These are phyloP conservation scores for Hypoxylon sp. DNA, from an alignment of 2,329 filamentous ascomycete species.

Conservation along the genomic window DNA sequence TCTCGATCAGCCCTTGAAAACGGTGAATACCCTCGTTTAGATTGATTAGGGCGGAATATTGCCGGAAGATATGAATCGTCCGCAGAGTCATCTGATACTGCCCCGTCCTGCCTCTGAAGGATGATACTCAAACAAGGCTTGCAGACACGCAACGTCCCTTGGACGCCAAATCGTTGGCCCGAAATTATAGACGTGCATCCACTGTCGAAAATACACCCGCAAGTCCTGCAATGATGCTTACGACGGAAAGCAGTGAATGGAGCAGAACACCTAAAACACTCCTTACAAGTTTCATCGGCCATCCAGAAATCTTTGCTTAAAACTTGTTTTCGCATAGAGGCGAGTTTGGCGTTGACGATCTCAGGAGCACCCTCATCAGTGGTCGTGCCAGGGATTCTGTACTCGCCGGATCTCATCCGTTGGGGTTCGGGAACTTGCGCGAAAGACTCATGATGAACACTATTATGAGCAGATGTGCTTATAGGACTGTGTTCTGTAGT, in stretches of 20 bases:
- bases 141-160: slow-evolving; percentile 88
- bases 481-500: slow-evolving; percentile 71
- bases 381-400: slow-evolving; percentile 70
- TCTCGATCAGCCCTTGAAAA: slow-evolving; percentile 58
- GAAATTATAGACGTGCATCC: slow-evolving; percentile 95
- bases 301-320: slow-evolving; percentile 98
- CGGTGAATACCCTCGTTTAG: slow-evolving; percentile 59
- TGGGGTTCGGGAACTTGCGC: slow-evolving; percentile 63
- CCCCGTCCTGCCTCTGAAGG: slow-evolving; percentile 89
- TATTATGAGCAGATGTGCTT: slow-evolving; percentile 72
- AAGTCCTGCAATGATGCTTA: slow-evolving; percentile 96
- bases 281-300: slow-evolving; percentile 97
- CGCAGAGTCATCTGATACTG: slow-evolving; percentile 87
- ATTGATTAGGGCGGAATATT: slow-evolving; percentile 71
- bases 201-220: slow-evolving; percentile 98
- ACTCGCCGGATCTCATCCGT: slow-evolving; percentile 62
- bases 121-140: slow-evolving; percentile 94
- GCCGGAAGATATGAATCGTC: slow-evolving; percentile 78
- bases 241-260: slow-evolving; percentile 93
- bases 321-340: slow-evolving; percentile 86
- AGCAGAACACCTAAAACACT: slow-evolving; percentile 93
- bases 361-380: slow-evolving; percentile 71
- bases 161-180: slow-evolving; percentile 88
- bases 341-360: slow-evolving; percentile 72
- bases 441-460: slow-evolving; percentile 71